These are phyloP conservation scores for Tilletia walkeri DNA, from an alignment of 1,284 basidiomycete genomes.

Conservation along the genomic window DNA sequence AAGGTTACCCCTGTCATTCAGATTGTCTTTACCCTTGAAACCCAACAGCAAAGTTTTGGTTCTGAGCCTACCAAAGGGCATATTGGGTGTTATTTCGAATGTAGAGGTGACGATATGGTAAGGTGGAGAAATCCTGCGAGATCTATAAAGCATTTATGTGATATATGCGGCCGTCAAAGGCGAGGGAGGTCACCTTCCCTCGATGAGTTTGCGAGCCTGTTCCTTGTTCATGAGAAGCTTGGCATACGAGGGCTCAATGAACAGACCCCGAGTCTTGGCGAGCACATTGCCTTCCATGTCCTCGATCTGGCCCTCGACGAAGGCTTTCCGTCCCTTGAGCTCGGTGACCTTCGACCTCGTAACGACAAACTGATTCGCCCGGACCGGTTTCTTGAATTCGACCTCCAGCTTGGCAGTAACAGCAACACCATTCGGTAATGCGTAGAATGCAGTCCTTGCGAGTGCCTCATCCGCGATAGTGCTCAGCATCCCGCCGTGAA, in stretches of 20 bases:
- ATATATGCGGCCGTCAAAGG: not conserved
- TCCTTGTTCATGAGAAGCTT: slow-evolving; percentile 65
- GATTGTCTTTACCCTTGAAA: no score
- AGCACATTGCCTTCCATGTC: slow-evolving; percentile 75
- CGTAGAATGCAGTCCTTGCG: slow-evolving; percentile 65
- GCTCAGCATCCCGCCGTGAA: slow-evolving; percentile 88
- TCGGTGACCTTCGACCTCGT: slow-evolving; percentile 68
- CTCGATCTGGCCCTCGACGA: slow-evolving; percentile 71
- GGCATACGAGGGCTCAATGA: slow-evolving; percentile 80
- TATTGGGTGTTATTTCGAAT: no score
- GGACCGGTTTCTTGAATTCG: slow-evolving; percentile 54
- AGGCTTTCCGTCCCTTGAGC: slow-evolving; percentile 72
- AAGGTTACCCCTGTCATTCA: no score
- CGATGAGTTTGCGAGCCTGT: slow-evolving; percentile 60
- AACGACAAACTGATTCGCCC: slow-evolving; percentile 60
- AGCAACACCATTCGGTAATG: slow-evolving; percentile 81
- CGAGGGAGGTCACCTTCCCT: slow-evolving; percentile 43
- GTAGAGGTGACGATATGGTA: not conserved
- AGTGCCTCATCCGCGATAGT: slow-evolving; percentile 85
- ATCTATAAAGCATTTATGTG: not conserved
- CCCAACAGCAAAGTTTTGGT: no score
- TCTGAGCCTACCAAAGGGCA: not conserved
- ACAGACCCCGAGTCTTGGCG: slow-evolving; percentile 73
- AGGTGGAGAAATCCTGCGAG: not conserved
- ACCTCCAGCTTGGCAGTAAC: slow-evolving; percentile 70